These are phyloP conservation scores for Trifolium pratense DNA, from an alignment of 306 rosid species.

Conservation along the genomic window DNA sequence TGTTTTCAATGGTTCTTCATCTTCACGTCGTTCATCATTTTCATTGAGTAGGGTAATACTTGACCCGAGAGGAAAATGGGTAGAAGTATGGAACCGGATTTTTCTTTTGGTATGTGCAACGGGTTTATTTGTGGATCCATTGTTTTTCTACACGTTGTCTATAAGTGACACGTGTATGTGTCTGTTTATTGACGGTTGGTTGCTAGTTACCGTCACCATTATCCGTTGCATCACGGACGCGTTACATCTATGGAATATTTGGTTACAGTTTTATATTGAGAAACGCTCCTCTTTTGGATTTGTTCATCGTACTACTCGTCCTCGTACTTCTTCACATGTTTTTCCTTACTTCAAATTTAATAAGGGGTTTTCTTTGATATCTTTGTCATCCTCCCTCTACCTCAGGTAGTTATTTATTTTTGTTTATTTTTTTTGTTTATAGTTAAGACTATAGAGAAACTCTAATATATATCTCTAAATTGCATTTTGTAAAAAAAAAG, in stretches of 20 bases:
- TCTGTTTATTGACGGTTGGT: conserved; percentile 87
- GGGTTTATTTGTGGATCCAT: conserved; percentile 87
- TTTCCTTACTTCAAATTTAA: conserved; percentile 60
- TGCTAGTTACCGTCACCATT: conserved; percentile 82
- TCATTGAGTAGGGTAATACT: conserved; percentile 40
- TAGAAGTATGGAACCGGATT: conserved; percentile 83
- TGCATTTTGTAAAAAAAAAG: no score
- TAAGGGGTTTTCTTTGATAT: conserved; percentile 73
- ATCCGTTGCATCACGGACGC: conserved; percentile 95
- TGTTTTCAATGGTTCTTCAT: neutral
- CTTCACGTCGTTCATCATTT: conserved; percentile 10
- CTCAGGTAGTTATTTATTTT: conserved; percentile 63
- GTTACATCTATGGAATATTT: conserved; percentile 92
- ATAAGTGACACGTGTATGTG: conserved; percentile 83
- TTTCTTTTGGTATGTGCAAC: conserved; percentile 68
- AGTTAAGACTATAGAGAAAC: no score
- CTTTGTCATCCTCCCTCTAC: conserved; percentile 86
- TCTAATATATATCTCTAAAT: no score
- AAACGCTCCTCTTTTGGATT: conserved; percentile 41
- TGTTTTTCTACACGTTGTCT: conserved; percentile 81
- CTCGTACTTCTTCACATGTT: conserved; percentile 28
- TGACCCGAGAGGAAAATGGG: conserved; percentile 71
- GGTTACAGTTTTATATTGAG: conserved; percentile 70
- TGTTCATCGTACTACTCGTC: neutral
- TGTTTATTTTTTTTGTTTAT: no score